Evolutionary conservation across 129 eudicot genomes (phyloP).

Genomic region (Heracleum sosnowskyi): DNA sequence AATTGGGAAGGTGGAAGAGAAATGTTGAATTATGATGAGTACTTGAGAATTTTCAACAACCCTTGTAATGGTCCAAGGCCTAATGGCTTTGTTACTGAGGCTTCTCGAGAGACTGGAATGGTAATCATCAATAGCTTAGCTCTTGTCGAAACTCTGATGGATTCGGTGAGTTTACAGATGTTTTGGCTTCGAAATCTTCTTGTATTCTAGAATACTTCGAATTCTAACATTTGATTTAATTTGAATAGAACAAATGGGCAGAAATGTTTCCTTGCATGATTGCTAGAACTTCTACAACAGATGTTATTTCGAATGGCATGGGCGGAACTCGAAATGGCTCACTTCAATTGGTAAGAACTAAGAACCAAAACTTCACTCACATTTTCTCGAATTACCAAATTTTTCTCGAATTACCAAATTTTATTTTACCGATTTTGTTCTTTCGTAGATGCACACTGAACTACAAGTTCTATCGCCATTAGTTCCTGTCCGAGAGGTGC

Average conservation of each 20-base stretch:
- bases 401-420: not conserved
- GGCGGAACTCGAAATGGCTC: constrained; percentile 98
- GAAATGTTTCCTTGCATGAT: constrained; percentile 95
- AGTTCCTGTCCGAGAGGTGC: constrained; percentile 86
- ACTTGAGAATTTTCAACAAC: constrained; percentile 33
- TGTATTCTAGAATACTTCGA: not conserved
- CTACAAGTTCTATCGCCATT: constrained; percentile 90
- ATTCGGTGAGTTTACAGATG: constrained; percentile 43
- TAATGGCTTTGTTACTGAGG: constrained; percentile 61
- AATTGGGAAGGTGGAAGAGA: constrained; percentile 64
- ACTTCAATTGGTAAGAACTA: constrained; percentile 76
- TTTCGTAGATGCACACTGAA: constrained; percentile 74
- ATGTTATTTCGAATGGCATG: constrained; percentile 92
- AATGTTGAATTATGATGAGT: constrained; percentile 61
- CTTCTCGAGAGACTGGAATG: constrained; percentile 90
- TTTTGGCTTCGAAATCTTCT: not conserved
- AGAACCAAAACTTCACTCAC: not conserved
- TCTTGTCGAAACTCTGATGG: constrained; percentile 92
- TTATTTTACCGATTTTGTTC: not conserved
- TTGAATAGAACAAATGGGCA: constrained; percentile 74
- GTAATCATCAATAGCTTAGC: constrained; percentile 95
- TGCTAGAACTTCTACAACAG: constrained; percentile 84
- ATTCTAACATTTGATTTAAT: not conserved
- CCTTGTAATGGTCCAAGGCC: constrained; percentile 86
- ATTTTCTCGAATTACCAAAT: not conserved